phyloP scores from a whole-genome alignment of 345 rosid genomes.

The Viola odorata region DNA sequence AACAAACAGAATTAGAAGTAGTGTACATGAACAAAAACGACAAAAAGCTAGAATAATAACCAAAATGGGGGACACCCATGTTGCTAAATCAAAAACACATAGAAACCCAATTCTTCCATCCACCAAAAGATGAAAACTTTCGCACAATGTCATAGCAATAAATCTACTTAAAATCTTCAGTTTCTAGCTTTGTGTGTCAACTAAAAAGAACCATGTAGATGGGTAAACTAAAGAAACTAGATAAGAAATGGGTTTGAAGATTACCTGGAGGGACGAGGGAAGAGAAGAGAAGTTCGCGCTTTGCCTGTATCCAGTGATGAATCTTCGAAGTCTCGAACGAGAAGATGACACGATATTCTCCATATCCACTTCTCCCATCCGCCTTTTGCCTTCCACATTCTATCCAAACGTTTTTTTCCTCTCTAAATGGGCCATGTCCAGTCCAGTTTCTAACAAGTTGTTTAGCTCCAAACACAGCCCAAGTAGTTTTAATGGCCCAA shows the following conservation, averaged over 20 bases:
- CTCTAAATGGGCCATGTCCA: not conserved
- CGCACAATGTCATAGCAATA: not conserved
- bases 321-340: constrained; percentile 10
- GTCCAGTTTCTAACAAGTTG: not conserved
- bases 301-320: constrained; percentile 1
- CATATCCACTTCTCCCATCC: not conserved
- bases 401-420: constrained; percentile 2
- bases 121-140: not conserved
- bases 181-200: not conserved
- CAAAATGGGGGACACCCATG: too few relatives aligned
- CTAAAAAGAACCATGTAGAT: not conserved
- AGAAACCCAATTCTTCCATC: too few relatives aligned
- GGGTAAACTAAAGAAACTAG: not conserved
- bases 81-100: too few relatives aligned
- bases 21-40: too few relatives aligned
- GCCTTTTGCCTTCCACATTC: constrained; percentile 1
- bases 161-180: not conserved
- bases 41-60: too few relatives aligned
- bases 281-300: constrained; percentile 1
- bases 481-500: not conserved
- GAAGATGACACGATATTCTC: constrained; percentile 21
- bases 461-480: not conserved
- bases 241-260: not conserved
- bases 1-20: not conserved
- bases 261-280: constrained; percentile 10